Base-by-base conservation (phyloP, 441 rosid genomes). In the Pelargonium fulgidum region DNA sequence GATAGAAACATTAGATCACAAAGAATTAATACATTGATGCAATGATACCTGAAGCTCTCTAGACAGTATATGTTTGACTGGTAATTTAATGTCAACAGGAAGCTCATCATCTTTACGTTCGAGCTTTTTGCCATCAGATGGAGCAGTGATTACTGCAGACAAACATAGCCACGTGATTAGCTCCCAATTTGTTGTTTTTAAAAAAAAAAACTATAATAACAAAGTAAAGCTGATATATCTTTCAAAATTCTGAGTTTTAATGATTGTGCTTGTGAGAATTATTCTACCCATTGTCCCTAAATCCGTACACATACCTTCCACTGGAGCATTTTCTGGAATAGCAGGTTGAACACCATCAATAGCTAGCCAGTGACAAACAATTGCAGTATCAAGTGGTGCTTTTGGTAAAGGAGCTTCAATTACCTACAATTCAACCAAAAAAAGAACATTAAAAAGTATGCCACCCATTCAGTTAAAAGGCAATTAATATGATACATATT, bases 351-450 rank as follows among this genome's bases (percentile, higher is more conserved):
- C 90, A 59, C 98, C 97, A 68, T 93, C 98, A 82, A 93, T 91
- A 62, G 98, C 98, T 36, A 93, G 87, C 98, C 98, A 93, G 83
- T 93, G 98, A 72, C 96, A 89, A 71, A 77, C 72, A 67, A 93
- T 70, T 26, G 88, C 83, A 24, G 93, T 82, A 76, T 91, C 98
- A 72, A 91, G 95, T 20, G 96, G 98, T 36, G 93, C 96, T 82
- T 84, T 89, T n/a, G 98, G 98, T 78, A 93, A 83, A 65, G 96
- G 95, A 68, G 98, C 97, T 79, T 93, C 98, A 76, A 93, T 87
- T 70, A 93, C 90, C 97, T 93, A 69, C 66, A 77, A 59, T 29
- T 69, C 75, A 71, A 66, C 47, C 62, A 77, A 66, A 73, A 56
- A 62, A 24, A 68, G 33, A 69, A 50, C 41, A 62, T 75, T 50